These are phyloP conservation scores for Digitaria exilis DNA, from an alignment of 202 grass and related monocot genomes.

Conservation along the genomic window DNA sequence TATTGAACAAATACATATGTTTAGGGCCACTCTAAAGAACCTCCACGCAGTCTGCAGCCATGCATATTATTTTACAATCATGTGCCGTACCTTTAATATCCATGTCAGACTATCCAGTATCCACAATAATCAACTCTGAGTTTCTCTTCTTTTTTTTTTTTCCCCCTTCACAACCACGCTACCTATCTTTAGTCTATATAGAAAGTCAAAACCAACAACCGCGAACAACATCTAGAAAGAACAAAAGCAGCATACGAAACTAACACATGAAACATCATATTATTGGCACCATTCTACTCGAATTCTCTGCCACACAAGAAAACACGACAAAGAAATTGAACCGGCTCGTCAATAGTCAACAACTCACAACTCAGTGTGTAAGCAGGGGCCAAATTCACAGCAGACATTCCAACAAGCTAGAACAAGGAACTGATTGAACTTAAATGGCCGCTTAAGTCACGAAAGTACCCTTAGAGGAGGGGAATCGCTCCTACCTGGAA, in stretches of 20 bases:
- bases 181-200: conserved; percentile 12
- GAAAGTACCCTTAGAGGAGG: neutral
- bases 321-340: neutral
- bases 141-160: too few species aligned
- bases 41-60: neutral
- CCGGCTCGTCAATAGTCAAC: neutral
- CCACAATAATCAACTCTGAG: conserved; percentile 16
- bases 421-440: neutral
- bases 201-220: conserved; percentile 33
- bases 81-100: neutral
- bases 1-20: conserved; percentile 1
- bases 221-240: conserved; percentile 19
- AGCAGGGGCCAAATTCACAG: neutral
- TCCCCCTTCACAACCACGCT: conserved; percentile 32
- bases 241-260: conserved; percentile 9
- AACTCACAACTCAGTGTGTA: neutral
- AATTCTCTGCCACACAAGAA: neutral
- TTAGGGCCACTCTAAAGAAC: conserved; percentile 10
- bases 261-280: conserved; percentile 8
- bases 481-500: conserved; percentile 31
- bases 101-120: conserved; percentile 21
- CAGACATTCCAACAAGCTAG: neutral
- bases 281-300: neutral
- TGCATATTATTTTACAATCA: conserved; percentile 15
- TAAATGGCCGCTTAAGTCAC: neutral